A percentile compares a stretch with the other conserved stretches of the same genome.
Conservation (phyloP, 208 protist species). For the Phytomonas sp. region DNA sequence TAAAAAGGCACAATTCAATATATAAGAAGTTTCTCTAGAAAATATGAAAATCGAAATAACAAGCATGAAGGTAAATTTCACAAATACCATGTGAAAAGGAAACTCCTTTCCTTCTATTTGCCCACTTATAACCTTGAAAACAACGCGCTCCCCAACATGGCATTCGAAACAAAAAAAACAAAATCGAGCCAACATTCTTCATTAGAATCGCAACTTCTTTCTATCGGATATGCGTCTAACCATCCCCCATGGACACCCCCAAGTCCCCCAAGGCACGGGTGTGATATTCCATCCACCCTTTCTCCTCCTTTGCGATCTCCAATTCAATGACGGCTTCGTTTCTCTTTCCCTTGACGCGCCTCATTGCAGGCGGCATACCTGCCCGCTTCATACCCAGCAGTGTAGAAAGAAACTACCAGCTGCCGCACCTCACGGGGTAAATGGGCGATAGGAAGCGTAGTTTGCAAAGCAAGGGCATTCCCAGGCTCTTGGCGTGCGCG, state of each 20-base stretch:
- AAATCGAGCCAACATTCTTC: not conserved
- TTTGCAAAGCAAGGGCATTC: not conserved
- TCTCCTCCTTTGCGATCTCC: not conserved
- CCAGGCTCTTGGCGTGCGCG: too few relatives aligned
- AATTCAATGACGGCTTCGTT: slow-evolving; percentile 11
- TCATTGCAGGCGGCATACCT: slow-evolving; percentile 19
- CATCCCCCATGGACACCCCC: not conserved
- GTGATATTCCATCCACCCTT: not conserved
- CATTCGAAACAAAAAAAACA: slow-evolving; percentile 6
- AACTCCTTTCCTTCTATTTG: too few relatives aligned
- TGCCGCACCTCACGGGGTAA: slow-evolving; percentile 26
- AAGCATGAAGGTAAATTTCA: slow-evolving; percentile 4
- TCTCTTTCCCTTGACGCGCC: not conserved
- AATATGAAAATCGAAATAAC: slow-evolving; percentile 15
- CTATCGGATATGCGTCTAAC: not conserved
- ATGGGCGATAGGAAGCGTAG: not conserved
- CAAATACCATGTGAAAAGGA: not conserved
- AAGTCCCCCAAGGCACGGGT: not conserved
- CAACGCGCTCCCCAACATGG: too few relatives aligned
- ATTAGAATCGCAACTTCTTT: slow-evolving; percentile 11
- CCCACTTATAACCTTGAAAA: too few relatives aligned
- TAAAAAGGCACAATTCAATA: slow-evolving; percentile 11
- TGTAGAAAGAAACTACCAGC: slow-evolving; percentile 46
- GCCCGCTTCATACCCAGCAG: slow-evolving; percentile 46
- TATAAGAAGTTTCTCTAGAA: slow-evolving; percentile 6